Evolutionary conservation across 768 basidiomycete genomes (phyloP).

Genomic region (Hypsizygus marmoreus): DNA sequence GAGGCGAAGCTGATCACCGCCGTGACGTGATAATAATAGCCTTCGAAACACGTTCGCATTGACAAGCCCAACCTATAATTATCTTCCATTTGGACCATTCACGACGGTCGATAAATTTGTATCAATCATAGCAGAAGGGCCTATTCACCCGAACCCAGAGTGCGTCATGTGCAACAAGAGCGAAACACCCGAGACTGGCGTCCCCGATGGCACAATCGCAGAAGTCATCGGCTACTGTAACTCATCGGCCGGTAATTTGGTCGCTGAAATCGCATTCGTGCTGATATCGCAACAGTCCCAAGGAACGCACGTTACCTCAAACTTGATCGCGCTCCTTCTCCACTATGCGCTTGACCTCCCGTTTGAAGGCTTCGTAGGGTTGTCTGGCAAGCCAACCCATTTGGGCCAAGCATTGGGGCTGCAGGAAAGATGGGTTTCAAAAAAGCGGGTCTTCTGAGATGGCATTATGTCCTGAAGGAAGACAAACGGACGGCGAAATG

Average conservation of each 20-base stretch:
- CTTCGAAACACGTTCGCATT: conserved; percentile 41
- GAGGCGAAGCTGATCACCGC: not conserved
- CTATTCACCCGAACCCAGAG: conserved; percentile 34
- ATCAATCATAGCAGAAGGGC: conserved; percentile 30
- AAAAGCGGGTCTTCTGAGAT: conserved; percentile 55
- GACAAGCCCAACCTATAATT: conserved; percentile 39
- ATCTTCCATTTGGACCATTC: conserved; percentile 54
- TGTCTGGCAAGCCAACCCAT: conserved; percentile 55
- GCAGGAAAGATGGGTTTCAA: no score
- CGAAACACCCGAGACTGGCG: conserved; percentile 72
- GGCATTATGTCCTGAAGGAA: conserved; percentile 49
- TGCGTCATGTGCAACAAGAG: conserved; percentile 66
- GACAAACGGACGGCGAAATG: conserved; percentile 42
- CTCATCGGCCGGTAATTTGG: conserved; percentile 38
- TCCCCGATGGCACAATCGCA: conserved; percentile 37
- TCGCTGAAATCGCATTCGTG: conserved; percentile 55
- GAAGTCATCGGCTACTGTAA: conserved; percentile 54
- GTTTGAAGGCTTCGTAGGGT: conserved; percentile 49
- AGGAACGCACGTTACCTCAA: conserved; percentile 60
- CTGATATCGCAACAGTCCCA: conserved; percentile 58
- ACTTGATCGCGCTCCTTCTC: conserved; percentile 50
- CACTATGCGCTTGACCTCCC: conserved; percentile 44
- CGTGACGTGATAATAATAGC: conserved; percentile 25
- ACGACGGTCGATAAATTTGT: conserved; percentile 33
- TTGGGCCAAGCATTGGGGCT: conserved; percentile 39